Percentiles rank a stretch among this genome's conserved stretches.
phyloP scores from a whole-genome alignment of 2,329 filamentous ascomycete genomes.

The Venturia aucupariae region DNA sequence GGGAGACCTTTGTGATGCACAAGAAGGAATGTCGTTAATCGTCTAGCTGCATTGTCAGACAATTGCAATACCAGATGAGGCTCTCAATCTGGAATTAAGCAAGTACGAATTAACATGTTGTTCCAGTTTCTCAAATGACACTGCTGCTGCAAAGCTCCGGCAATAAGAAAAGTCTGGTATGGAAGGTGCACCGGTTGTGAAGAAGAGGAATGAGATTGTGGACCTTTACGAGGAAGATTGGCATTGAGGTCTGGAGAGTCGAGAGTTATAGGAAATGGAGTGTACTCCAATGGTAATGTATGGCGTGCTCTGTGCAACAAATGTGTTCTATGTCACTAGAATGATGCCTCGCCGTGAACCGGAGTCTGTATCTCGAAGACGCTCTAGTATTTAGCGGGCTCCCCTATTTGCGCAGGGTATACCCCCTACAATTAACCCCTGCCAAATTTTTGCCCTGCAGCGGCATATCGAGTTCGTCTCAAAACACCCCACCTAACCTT shows the following conservation, averaged over 20 bases:
- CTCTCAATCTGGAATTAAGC: no score
- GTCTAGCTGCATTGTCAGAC: neutral
- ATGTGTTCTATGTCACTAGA: no score
- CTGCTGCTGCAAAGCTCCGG: neutral
- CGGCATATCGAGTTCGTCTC: neutral
- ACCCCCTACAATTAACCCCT: neutral
- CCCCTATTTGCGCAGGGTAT: neutral
- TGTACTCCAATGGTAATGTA: neutral
- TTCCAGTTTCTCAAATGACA: neutral
- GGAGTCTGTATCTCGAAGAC: no score
- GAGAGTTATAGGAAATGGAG: neutral
- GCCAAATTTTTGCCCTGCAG: neutral
- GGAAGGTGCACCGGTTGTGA: neutral
- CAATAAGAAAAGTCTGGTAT: neutral
- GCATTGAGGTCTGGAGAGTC: neutral
- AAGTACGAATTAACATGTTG: no score
- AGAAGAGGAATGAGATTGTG: neutral
- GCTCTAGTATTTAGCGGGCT: neutral
- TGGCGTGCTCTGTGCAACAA: neutral
- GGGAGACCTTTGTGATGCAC: neutral
- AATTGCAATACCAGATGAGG: no score
- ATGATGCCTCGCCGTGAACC: no score
- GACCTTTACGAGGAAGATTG: neutral
- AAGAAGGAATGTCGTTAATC: neutral
- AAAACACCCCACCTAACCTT: neutral